phyloP scores from a whole-genome alignment of 2,329 filamentous ascomycete genomes.

The Meredithiella fracta region DNA sequence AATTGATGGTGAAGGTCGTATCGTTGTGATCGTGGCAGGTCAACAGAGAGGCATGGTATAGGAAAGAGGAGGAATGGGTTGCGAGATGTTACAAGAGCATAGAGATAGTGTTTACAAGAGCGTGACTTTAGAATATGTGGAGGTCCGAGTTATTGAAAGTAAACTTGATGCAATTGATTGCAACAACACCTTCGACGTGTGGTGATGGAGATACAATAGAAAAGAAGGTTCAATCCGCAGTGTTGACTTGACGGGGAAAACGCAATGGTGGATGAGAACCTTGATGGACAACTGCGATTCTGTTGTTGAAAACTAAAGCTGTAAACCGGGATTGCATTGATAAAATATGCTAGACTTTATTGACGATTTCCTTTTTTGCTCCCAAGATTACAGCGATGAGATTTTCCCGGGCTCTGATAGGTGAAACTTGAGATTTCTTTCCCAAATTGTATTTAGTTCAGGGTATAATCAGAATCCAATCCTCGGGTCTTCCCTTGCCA shows the following conservation, averaged over 20 bases:
- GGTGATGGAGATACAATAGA: background rate
- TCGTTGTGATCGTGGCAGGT: background rate
- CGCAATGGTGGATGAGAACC: slow-evolving; percentile 7
- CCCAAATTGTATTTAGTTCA: background rate
- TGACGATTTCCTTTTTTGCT: background rate
- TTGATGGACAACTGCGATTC: slow-evolving; percentile 7
- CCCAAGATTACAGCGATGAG: background rate
- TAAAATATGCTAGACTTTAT: background rate
- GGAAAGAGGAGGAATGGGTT: background rate
- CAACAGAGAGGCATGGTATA: too few species aligned
- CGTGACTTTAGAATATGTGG: background rate
- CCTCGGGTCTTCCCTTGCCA: background rate
- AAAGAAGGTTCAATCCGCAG: background rate
- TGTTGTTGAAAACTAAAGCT: background rate
- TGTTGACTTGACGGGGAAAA: slow-evolving; percentile 1
- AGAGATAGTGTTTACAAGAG: background rate
- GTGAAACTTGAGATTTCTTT: background rate
- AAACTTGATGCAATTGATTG: background rate
- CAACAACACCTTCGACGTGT: background rate
- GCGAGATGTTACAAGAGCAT: background rate
- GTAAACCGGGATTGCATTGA: background rate
- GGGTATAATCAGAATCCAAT: too few species aligned
- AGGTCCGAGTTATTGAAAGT: background rate
- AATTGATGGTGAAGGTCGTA: background rate
- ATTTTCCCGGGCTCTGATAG: too few species aligned